Evolutionary conservation across 2,329 filamentous ascomycete species (phyloP).

Genomic region (Paraphaeosphaeria sporulosa): DNA sequence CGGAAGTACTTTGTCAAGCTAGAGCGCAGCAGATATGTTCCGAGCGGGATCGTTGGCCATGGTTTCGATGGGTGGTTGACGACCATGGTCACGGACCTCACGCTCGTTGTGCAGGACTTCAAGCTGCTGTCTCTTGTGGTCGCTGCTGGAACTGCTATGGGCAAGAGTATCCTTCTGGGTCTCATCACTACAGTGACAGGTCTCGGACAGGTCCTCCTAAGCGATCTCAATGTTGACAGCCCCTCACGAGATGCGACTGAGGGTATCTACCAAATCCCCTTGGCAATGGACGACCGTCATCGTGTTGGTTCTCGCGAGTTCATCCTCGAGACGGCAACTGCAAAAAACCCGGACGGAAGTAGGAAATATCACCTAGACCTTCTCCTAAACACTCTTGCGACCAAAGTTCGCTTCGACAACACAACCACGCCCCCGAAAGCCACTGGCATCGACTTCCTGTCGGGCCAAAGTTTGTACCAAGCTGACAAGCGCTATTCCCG

Average conservation of each 20-base stretch:
- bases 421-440: conserved; percentile 59
- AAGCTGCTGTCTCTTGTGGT: conserved; percentile 61
- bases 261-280: conserved; percentile 65
- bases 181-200: conserved; percentile 52
- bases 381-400: conserved; percentile 67
- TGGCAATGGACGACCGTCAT: conserved; percentile 56
- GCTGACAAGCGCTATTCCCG: conserved; percentile 44
- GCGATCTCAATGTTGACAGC: conserved; percentile 60
- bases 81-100: conserved; percentile 59
- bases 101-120: conserved; percentile 59
- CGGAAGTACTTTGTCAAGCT: conserved; percentile 57
- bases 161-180: conserved; percentile 44
- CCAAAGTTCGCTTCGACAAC: conserved; percentile 71
- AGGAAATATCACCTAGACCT: conserved; percentile 65
- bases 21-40: conserved; percentile 58
- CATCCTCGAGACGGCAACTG: conserved; percentile 57
- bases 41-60: conserved; percentile 56
- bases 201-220: conserved; percentile 55
- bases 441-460: conserved; percentile 51
- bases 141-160: conserved; percentile 60
- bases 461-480: conserved; percentile 49
- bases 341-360: conserved; percentile 57
- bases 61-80: conserved; percentile 65
- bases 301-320: conserved; percentile 65
- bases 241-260: conserved; percentile 55